phyloP scores from a whole-genome alignment of 305 asterid species.

The Ajuga reptans region DNA sequence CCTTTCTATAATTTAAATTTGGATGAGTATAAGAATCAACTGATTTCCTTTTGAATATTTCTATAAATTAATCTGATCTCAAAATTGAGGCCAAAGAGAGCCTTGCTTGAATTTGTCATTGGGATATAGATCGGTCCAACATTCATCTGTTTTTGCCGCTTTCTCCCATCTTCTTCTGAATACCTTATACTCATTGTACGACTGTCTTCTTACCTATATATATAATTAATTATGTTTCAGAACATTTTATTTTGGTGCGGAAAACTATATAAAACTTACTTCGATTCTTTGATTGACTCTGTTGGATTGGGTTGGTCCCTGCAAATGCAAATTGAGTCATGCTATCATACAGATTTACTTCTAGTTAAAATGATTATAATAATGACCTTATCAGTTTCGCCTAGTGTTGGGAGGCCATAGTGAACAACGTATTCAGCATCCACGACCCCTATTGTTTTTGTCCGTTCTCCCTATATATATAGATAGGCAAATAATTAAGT shows the following conservation, averaged over 20 bases:
- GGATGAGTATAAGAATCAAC: neutral
- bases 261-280: constrained; percentile 32
- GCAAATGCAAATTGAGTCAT: constrained; percentile 5
- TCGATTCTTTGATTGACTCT: constrained; percentile 46
- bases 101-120: constrained; percentile 19
- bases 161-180: constrained; percentile 60
- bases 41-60: neutral
- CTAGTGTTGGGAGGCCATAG: constrained; percentile 76
- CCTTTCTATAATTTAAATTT: neutral
- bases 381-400: constrained; percentile 59
- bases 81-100: constrained; percentile 23
- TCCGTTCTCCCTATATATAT: constrained; percentile 56
- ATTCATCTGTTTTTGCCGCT: constrained; percentile 44
- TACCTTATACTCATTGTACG: constrained; percentile 60
- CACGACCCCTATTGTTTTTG: constrained; percentile 61
- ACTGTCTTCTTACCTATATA: constrained; percentile 75
- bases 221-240: too few relatives aligned
- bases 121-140: constrained; percentile 56
- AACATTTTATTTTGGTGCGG: neutral
- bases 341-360: too few relatives aligned
- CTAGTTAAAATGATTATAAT: too few relatives aligned
- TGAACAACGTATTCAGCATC: constrained; percentile 77
- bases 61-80: neutral
- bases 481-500: neutral
- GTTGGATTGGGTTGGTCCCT: constrained; percentile 28